Conservation (phyloP, 768 basidiomycete species). For the Pleurotus giganteus region DNA sequence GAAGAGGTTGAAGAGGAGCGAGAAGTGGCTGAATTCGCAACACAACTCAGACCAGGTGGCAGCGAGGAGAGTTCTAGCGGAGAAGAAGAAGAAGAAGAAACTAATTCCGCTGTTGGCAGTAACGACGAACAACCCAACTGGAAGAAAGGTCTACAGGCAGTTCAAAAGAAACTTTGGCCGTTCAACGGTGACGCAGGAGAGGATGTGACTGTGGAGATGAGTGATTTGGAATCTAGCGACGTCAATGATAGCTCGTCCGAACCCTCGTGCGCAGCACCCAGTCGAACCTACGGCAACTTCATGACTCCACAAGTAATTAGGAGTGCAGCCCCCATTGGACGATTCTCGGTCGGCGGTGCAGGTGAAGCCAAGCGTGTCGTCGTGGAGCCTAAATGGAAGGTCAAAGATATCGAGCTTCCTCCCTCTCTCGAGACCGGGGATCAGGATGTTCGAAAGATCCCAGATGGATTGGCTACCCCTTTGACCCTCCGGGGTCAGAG, state of each 20-base stretch:
- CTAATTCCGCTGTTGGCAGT: constrained; percentile 19
- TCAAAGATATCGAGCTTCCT: constrained; percentile 53
- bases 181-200: constrained; percentile 15
- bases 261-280: constrained; percentile 21
- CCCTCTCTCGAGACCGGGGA: constrained; percentile 3
- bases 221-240: constrained; percentile 14
- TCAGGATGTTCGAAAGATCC: not conserved
- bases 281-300: constrained; percentile 38
- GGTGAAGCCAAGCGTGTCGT: constrained; percentile 44
- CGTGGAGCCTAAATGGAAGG: constrained; percentile 52
- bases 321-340: constrained; percentile 13
- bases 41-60: constrained; percentile 31
- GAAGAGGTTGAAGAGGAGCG: constrained; percentile 50
- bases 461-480: constrained; percentile 13
- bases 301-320: constrained; percentile 53
- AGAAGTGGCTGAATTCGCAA: constrained; percentile 40
- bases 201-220: constrained; percentile 16
- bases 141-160: constrained; percentile 39
- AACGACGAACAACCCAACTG: constrained; percentile 32
- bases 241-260: constrained; percentile 22
- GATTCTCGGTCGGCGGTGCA: constrained; percentile 42
- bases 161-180: constrained; percentile 37
- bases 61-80: constrained; percentile 34
- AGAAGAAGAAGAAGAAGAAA: constrained; percentile 32
- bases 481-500: constrained; percentile 12